Evolutionary conservation across 1,139 yeast species (phyloP), one percentile per base, ranked within the genome.

Genomic region (Kodamaea derodonti): DNA sequence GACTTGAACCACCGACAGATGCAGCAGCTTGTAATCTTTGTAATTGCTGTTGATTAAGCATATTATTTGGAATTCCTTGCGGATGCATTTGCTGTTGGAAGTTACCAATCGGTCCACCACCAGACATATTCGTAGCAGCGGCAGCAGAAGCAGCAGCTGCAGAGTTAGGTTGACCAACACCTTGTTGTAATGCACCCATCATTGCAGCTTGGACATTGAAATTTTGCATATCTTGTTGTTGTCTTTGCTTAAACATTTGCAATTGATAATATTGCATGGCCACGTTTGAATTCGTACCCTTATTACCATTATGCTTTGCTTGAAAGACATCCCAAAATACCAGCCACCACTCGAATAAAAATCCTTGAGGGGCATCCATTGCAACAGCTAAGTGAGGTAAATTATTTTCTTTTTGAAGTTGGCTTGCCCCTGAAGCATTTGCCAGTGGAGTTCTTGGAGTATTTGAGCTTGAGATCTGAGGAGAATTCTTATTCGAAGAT

Each of bases 301-400:
- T 35, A 35, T 34, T 37, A 24, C 37, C 32, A 31, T 49, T 53
- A 40, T 60, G 80, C 49, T 85, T 72, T 2, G 95, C 95, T 51
- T 84, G 84, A 59, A 84, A 86, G 30, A 87, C 81, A 56, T 90
- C 97, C 96, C 97, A 90, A 54, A 88, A 90, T 22, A 88, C 80
- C 62, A 80, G 88, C 97, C 97, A 90, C 97, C 97, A 90, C 55
- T 88, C 97, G 48, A 75, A 80, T 30, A 88, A 63, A 51, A 86
- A 88, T 8, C 96, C 94, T 48, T 83, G 90, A 0, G 95, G 94
- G 4, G 95, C 81, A 52, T 87, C 87, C 76, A 77, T 75, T 17
- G 79, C 69, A 49, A 77, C 69, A 35, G 65, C 63, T 38, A 76
- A 57, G 17, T 64, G 63, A 1, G 83, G 79, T 17, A 78, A 56